Percentiles rank a stretch among this genome's conserved stretches.
phyloP scores from a whole-genome alignment of 2,329 filamentous ascomycete species.

The Pseudogymnoascus verrucosus region DNA sequence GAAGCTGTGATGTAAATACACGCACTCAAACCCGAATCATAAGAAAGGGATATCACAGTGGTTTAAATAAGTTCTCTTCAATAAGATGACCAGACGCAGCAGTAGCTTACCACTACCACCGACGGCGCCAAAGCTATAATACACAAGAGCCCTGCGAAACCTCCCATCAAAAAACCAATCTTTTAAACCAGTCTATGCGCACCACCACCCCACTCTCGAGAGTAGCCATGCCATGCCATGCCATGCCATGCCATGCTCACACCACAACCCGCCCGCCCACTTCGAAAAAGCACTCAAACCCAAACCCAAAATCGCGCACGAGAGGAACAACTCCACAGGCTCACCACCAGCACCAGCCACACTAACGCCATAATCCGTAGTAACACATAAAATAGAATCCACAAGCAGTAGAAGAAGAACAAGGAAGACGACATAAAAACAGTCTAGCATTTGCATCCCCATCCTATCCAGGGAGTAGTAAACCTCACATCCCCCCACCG shows the following conservation, averaged over 20 bases:
- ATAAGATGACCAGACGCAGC: neutral
- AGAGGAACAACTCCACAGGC: neutral
- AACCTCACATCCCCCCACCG: neutral
- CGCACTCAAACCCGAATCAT: no score
- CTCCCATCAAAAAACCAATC: neutral
- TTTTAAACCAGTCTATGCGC: neutral
- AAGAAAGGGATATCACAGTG: neutral
- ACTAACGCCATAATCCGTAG: neutral
- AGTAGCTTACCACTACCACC: neutral
- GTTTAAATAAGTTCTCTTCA: neutral
- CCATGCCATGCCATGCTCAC: neutral
- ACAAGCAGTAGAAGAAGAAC: neutral
- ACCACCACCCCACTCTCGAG: neutral
- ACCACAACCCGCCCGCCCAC: neutral
- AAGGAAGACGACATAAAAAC: neutral
- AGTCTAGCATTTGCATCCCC: neutral
- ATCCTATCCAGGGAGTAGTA: neutral
- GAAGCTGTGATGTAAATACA: neutral
- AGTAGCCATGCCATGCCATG: neutral
- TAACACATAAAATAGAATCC: neutral
- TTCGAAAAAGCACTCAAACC: neutral
- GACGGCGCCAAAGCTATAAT: neutral
- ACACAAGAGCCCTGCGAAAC: neutral
- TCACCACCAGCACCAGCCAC: neutral
- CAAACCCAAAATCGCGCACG: constrained; percentile 1